phyloP scores from a whole-genome alignment of 1,284 basidiomycete genomes.

The Dichomitus squalens region DNA sequence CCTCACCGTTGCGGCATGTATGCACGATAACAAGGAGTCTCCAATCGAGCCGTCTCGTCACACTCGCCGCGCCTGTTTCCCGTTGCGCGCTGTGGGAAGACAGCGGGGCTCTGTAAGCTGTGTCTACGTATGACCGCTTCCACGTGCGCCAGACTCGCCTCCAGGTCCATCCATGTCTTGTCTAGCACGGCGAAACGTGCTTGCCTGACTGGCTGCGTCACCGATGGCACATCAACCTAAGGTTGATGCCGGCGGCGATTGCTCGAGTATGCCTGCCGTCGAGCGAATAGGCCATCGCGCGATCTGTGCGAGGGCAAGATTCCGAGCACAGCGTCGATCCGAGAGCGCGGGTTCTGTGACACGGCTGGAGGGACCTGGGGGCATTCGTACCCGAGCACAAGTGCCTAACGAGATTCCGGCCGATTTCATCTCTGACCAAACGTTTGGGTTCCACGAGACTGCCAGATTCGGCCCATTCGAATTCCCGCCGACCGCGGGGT shows the following conservation, averaged over 20 bases:
- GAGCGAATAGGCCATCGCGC: conserved; percentile 13
- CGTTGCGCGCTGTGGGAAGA: conserved; percentile 5
- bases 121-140: background rate
- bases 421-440: conserved; percentile 7
- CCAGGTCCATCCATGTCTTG: conserved; percentile 1
- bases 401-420: conserved; percentile 8
- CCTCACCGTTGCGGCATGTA: conserved; percentile 16
- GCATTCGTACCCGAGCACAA: conserved; percentile 10
- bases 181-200: conserved; percentile 1
- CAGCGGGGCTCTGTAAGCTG: background rate
- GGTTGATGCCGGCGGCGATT: conserved; percentile 3
- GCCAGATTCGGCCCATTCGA: no score
- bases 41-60: background rate
- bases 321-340: conserved; percentile 23
- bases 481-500: background rate
- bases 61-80: conserved; percentile 11
- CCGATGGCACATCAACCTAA: conserved; percentile 11
- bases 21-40: conserved; percentile 4
- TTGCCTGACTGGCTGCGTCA: conserved; percentile 6
- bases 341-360: conserved; percentile 20
- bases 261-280: conserved; percentile 11
- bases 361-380: conserved; percentile 11
- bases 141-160: background rate
- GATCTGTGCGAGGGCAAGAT: conserved; percentile 12
- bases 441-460: background rate